Conservation (phyloP, 805 yeast species). For the Candida ortonii region DNA sequence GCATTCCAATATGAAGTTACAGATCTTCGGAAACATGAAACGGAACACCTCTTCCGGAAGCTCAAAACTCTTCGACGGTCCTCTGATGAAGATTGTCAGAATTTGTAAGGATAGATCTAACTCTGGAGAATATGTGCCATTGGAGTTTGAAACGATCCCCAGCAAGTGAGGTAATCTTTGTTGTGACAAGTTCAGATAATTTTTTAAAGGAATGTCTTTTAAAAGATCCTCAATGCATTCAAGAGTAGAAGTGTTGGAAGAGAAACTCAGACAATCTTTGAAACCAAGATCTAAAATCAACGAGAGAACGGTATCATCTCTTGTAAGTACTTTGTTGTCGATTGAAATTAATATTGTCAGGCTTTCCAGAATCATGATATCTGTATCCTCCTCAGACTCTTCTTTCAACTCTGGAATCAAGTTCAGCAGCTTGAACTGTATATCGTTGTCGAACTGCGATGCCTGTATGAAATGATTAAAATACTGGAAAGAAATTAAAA, state of each 20-base stretch:
- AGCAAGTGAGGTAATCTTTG: slow-evolving; percentile 52
- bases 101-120: slow-evolving; percentile 57
- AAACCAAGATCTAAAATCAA: slow-evolving; percentile 63
- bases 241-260: slow-evolving; percentile 60
- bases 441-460: slow-evolving; percentile 21
- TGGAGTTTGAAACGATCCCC: slow-evolving; percentile 34
- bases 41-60: slow-evolving; percentile 35
- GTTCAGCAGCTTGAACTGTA: slow-evolving; percentile 30
- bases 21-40: slow-evolving; percentile 42
- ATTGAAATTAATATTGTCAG: slow-evolving; percentile 56
- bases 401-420: slow-evolving; percentile 46
- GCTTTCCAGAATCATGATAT: slow-evolving; percentile 68
- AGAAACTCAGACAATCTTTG: slow-evolving; percentile 73
- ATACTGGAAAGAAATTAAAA: slow-evolving; percentile 52
- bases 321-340: slow-evolving; percentile 34
- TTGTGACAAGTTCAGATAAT: slow-evolving; percentile 47
- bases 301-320: slow-evolving; percentile 40
- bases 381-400: slow-evolving; percentile 77
- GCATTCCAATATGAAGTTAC: slow-evolving; percentile 41
- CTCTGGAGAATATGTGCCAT: slow-evolving; percentile 57
- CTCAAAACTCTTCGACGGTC: slow-evolving; percentile 31
- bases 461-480: slow-evolving; percentile 32
- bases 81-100: slow-evolving; percentile 48
- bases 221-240: slow-evolving; percentile 67
- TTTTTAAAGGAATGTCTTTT: slow-evolving; percentile 40